Evolutionary conservation across 192 early-diverging fungal genomes (phyloP).

Genomic region (Gaertneriomyces sp.): DNA sequence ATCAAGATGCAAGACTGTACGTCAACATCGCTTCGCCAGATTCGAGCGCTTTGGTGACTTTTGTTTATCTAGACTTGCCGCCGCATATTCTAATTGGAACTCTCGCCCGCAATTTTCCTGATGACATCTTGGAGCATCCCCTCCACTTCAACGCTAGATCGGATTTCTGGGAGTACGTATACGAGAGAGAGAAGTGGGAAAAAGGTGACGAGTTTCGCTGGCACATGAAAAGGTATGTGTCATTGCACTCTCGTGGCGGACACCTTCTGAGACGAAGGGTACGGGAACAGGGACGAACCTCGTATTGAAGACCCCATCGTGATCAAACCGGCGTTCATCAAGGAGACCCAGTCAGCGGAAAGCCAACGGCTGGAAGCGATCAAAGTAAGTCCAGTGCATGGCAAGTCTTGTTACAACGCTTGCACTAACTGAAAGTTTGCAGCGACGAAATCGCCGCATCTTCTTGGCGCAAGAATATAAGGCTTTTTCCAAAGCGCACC

Average conservation of each 20-base stretch:
- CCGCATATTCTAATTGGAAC: slow-evolving; percentile 7
- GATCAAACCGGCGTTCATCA: no score
- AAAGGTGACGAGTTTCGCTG: slow-evolving; percentile 11
- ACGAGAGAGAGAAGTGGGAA: slow-evolving; percentile 30
- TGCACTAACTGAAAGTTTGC: no score
- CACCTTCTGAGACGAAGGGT: no score
- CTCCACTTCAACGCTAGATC: slow-evolving; percentile 35
- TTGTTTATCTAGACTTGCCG: slow-evolving; percentile 17
- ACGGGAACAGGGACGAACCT: no score
- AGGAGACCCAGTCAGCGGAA: no score
- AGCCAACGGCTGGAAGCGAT: no score
- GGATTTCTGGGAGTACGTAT: slow-evolving; percentile 47
- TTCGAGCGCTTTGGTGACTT: not conserved
- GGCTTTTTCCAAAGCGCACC: slow-evolving; percentile 16
- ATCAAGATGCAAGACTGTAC: slow-evolving; percentile 48
- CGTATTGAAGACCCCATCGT: no score
- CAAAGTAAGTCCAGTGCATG: no score
- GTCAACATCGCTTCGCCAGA: not conserved
- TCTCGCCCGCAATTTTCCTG: slow-evolving; percentile 15
- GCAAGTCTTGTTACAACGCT: no score
- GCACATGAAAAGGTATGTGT: slow-evolving; percentile 13
- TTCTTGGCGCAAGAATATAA: slow-evolving; percentile 32
- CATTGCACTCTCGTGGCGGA: slow-evolving; percentile 1
- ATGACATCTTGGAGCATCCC: slow-evolving; percentile 36
- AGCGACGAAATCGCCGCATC: slow-evolving; percentile 36